Percentiles rank a stretch among this genome's conserved stretches.
Evolutionary conservation across 306 rosid species (phyloP).

Genomic region (Vigna angularis): DNA sequence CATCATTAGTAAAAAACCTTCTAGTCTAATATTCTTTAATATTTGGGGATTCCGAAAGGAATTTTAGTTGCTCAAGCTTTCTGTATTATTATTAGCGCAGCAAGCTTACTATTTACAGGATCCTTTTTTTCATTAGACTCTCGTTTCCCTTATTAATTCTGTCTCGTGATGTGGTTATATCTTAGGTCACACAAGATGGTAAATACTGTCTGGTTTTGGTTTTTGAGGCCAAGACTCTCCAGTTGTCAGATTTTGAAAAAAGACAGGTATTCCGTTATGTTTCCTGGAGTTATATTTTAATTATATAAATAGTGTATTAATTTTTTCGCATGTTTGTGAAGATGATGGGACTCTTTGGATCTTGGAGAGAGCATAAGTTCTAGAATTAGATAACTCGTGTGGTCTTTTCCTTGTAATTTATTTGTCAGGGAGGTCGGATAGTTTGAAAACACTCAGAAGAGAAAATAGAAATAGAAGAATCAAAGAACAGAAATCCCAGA

Average conservation of each 20-base stretch:
- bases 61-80: too few species aligned
- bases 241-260: constrained; percentile 84
- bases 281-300: constrained; percentile 21
- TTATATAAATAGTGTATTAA: not conserved
- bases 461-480: constrained; percentile 19
- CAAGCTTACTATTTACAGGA: constrained; percentile 16
- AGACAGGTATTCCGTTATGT: constrained; percentile 70
- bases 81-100: not conserved
- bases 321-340: not conserved
- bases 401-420: not conserved
- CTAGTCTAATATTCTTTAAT: not conserved
- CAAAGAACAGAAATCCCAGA: constrained; percentile 9
- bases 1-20: not conserved
- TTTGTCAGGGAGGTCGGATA: not conserved
- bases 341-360: constrained; percentile 23
- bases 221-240: constrained; percentile 82
- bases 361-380: constrained; percentile 14
- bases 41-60: not conserved
- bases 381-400: constrained; percentile 5
- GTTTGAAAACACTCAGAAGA: constrained; percentile 1
- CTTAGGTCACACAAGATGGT: constrained; percentile 82
- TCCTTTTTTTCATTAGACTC: constrained; percentile 20
- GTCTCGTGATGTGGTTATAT: constrained; percentile 39
- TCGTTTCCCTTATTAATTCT: constrained; percentile 9
- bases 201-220: constrained; percentile 78